Percentiles rank a stretch among this genome's conserved stretches.
Conservation (phyloP, 805 yeast species). For the Barnettozyma californica region DNA sequence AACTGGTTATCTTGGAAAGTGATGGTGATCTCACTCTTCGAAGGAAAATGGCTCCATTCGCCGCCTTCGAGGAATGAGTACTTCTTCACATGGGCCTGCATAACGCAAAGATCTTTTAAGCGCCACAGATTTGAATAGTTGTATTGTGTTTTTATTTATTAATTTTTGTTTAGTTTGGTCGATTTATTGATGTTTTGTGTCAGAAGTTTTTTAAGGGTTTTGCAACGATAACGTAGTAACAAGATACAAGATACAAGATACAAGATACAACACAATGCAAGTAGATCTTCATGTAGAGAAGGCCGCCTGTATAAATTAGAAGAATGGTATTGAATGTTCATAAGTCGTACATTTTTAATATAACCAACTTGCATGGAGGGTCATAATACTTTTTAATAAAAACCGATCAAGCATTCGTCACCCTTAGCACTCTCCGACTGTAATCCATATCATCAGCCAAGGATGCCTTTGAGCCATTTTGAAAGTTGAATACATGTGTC, state of each 20-base stretch:
- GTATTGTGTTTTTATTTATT: neutral
- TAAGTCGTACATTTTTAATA: neutral
- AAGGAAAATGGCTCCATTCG: constrained; percentile 24
- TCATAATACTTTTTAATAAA: neutral
- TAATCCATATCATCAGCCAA: constrained; percentile 55
- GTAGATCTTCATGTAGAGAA: no score
- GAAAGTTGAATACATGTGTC: constrained; percentile 41
- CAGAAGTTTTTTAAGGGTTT: no score
- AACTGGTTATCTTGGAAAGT: constrained; percentile 4
- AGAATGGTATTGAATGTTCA: neutral
- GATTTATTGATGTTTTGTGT: neutral
- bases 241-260: no score
- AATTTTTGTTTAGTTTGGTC: neutral
- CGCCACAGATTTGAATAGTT: neutral
- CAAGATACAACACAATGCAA: neutral
- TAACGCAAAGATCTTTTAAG: neutral
- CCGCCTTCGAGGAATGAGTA: constrained; percentile 17
- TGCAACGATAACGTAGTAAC: no score
- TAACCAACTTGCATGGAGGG: neutral
- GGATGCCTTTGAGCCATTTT: constrained; percentile 39
- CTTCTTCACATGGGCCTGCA: constrained; percentile 15
- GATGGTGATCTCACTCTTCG: constrained; percentile 19
- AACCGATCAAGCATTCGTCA: constrained; percentile 35
- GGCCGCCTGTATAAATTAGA: neutral
- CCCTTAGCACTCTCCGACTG: constrained; percentile 48